Evolutionary conservation across 2,329 filamentous ascomycete species (phyloP).

Genomic region (Ophiostoma perfectum): DNA sequence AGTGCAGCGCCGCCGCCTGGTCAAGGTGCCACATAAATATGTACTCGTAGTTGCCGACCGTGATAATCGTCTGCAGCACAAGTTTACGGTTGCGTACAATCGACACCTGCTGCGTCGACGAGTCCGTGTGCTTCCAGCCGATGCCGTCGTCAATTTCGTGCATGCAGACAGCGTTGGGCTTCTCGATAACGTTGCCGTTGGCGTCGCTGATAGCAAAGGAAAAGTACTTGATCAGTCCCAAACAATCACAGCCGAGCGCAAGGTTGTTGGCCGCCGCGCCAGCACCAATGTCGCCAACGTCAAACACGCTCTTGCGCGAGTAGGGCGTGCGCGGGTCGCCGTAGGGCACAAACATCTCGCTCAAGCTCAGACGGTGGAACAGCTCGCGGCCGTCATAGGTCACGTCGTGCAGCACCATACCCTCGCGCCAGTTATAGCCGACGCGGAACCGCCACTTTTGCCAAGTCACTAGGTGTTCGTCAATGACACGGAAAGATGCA

Average conservation of each 20-base stretch:
- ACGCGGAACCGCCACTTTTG: slow-evolving; percentile 67
- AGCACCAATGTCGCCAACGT: slow-evolving; percentile 64
- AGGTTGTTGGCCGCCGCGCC: slow-evolving; percentile 64
- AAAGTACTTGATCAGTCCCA: slow-evolving; percentile 58
- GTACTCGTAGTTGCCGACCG: slow-evolving; percentile 64
- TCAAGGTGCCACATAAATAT: slow-evolving; percentile 51
- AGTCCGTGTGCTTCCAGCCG: slow-evolving; percentile 66
- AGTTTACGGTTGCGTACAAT: slow-evolving; percentile 56
- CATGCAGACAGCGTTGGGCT: slow-evolving; percentile 54
- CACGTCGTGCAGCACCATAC: slow-evolving; percentile 63
- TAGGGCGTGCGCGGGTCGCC: slow-evolving; percentile 60
- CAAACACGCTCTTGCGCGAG: slow-evolving; percentile 65
- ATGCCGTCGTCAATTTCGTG: slow-evolving; percentile 68
- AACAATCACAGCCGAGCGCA: slow-evolving; percentile 61
- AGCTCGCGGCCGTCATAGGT: slow-evolving; percentile 54
- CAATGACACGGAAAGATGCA: slow-evolving; percentile 42
- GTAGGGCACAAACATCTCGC: slow-evolving; percentile 63
- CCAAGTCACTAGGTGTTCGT: slow-evolving; percentile 49
- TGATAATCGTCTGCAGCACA: slow-evolving; percentile 63
- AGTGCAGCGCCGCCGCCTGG: slow-evolving; percentile 54
- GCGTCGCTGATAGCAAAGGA: slow-evolving; percentile 42
- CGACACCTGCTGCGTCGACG: slow-evolving; percentile 50
- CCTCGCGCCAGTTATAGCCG: slow-evolving; percentile 65
- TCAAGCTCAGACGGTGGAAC: slow-evolving; percentile 60
- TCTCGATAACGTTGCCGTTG: slow-evolving; percentile 29